A percentile compares a stretch with the other conserved stretches of the same genome.
Conservation (phyloP, 2,329 filamentous ascomycete genomes). For the Zymoseptoria passerinii region DNA sequence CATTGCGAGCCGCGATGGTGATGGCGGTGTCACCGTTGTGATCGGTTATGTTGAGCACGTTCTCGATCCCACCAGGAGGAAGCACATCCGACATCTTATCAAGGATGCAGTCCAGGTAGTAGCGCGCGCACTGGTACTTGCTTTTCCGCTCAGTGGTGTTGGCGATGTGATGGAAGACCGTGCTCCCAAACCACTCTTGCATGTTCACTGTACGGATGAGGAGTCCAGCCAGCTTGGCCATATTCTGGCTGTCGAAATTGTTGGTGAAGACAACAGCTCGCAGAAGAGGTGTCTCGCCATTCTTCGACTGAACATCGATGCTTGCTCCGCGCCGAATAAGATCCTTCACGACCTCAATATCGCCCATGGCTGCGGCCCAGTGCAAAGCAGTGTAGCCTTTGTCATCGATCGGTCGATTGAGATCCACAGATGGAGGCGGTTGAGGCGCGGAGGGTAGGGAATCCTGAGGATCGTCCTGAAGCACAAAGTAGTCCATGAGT, state of each 20-base stretch:
- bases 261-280: conserved; percentile 93
- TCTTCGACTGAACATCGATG: conserved; percentile 56
- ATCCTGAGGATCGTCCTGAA: conserved; percentile 43
- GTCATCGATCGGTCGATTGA: conserved; percentile 87
- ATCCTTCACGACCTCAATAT: conserved; percentile 82
- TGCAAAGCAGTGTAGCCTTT: conserved; percentile 89
- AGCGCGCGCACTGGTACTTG: conserved; percentile 81
- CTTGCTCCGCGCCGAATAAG: conserved; percentile 73
- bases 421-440: conserved; percentile 76
- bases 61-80: conserved; percentile 66
- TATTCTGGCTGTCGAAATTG: conserved; percentile 87
- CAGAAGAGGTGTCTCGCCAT: conserved; percentile 81
- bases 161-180: conserved; percentile 89
- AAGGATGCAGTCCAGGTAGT: conserved; percentile 86
- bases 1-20: conserved; percentile 76
- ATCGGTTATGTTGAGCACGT: conserved; percentile 74
- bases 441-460: conserved; percentile 62
- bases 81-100: conserved; percentile 76
- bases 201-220: conserved; percentile 73
- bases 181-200: conserved; percentile 72
- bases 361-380: conserved; percentile 97
- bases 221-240: conserved; percentile 74
- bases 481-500: conserved; percentile 90
- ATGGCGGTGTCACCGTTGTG: conserved; percentile 85
- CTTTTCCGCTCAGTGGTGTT: conserved; percentile 77